Conservation (phyloP, 169 alveolate genomes). For the Eimeria tenella region DNA sequence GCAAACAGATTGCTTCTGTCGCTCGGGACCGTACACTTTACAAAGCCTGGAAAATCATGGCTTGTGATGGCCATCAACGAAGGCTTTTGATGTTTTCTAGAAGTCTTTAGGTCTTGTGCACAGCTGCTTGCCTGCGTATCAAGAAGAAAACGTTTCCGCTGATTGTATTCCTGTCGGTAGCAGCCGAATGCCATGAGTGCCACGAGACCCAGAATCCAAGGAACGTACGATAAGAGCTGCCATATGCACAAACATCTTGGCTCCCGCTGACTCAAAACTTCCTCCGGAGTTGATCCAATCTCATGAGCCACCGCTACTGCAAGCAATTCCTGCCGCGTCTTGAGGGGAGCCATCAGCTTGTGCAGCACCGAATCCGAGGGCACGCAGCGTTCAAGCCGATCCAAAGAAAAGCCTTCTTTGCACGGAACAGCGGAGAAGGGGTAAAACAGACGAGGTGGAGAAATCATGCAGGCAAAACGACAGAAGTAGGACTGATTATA, state of each 20-base stretch:
- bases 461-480: slow-evolving; percentile 50
- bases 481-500: slow-evolving; percentile 69
- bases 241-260: slow-evolving; percentile 71
- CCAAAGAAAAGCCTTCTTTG: slow-evolving; percentile 42
- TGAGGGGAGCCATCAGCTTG: slow-evolving; percentile 50
- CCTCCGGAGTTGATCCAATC: slow-evolving; percentile 53
- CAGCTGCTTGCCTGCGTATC: slow-evolving; percentile 84
- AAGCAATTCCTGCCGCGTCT: slow-evolving; percentile 38
- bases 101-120: neutral
- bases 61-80: neutral
- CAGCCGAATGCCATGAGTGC: slow-evolving; percentile 85
- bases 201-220: slow-evolving; percentile 64
- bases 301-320: slow-evolving; percentile 56
- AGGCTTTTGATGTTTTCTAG: neutral
- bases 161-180: slow-evolving; percentile 89
- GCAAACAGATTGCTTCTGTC: neutral
- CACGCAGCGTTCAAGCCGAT: slow-evolving; percentile 31
- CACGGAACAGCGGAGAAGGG: slow-evolving; percentile 10
- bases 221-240: slow-evolving; percentile 52
- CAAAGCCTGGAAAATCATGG: neutral
- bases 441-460: slow-evolving; percentile 48
- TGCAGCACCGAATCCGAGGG: slow-evolving; percentile 12
- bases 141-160: slow-evolving; percentile 86
- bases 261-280: slow-evolving; percentile 45
- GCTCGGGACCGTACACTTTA: neutral